Conservation (phyloP, 208 protist genomes). For the Trypanosoma conorhini region DNA sequence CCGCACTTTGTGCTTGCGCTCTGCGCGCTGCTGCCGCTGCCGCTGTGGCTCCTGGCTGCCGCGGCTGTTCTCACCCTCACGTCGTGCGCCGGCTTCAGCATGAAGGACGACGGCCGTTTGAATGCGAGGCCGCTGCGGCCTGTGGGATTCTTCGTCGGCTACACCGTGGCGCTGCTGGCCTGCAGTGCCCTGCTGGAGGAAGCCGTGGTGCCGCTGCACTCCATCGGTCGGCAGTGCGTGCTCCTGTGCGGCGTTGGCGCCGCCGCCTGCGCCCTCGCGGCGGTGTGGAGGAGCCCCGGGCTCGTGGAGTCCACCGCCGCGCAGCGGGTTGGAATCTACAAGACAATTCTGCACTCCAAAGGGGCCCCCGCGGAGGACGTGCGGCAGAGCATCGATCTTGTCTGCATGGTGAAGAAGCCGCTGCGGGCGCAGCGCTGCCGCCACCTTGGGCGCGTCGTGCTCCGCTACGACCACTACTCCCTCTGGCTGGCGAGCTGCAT, state of each 20-base stretch:
- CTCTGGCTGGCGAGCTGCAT: conserved; percentile 59
- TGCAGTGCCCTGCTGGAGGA: background rate
- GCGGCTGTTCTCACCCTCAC: background rate
- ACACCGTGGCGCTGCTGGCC: conserved; percentile 4
- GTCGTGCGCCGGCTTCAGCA: background rate
- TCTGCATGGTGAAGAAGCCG: conserved; percentile 74
- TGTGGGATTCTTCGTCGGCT: conserved; percentile 23
- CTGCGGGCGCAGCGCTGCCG: conserved; percentile 77
- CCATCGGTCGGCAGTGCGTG: background rate
- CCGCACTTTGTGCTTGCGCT: conserved; percentile 40
- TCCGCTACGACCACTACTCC: conserved; percentile 84
- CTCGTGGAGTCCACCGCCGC: conserved; percentile 23
- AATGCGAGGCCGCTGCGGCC: conserved; percentile 12
- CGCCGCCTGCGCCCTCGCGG: background rate
- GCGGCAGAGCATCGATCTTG: conserved; percentile 44
- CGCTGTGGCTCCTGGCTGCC: background rate
- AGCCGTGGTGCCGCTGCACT: background rate
- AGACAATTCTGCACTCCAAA: conserved; percentile 32
- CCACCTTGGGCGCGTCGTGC: conserved; percentile 52
- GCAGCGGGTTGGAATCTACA: conserved; percentile 69
- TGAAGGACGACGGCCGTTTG: background rate
- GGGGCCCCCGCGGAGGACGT: conserved; percentile 36
- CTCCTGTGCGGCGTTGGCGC: conserved; percentile 1
- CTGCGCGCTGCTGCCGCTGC: background rate
- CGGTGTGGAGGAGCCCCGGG: background rate